Evolutionary conservation across 2,329 filamentous ascomycete genomes (phyloP), one percentile per base, ranked within the genome.

Genomic region (Drechmeria coniospora): DNA sequence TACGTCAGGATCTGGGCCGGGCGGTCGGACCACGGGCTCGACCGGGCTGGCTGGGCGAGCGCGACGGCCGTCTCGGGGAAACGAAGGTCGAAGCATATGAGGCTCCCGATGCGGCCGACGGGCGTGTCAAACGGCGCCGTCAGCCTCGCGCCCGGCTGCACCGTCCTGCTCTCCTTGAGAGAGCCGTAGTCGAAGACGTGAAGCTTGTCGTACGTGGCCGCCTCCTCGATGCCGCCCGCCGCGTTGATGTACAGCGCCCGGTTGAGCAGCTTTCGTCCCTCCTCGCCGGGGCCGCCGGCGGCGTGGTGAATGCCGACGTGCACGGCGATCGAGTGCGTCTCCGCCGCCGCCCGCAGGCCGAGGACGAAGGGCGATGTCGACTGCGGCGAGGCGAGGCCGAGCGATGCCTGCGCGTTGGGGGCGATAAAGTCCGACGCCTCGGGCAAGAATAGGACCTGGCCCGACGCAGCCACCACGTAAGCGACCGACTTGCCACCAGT

Each of bases 391-490:
- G 73, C 83, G 8, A 94, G 72, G 4, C 69, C 63, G 7, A 84
- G 54, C 0, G 77, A 79, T 42, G 86, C 74, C 8, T 68, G 51
- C 3, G 75, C 61, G 1, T 72, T 74, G 2, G 66, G 61, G 13
- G 73, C 78, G 42, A 94, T 84, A 59, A 93, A 94, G 57, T 93
- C 84, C 31, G 72, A 73, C 15, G 87, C 87, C 64, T 94, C 87
- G 9, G 87, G 87, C 29, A 94, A 75, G 57, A 95, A 94, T 27
- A 94, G 68, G 12, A 79, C 72, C 69, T 80, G 36, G 15, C 7
- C 10, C n/a, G 13, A 17, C n/a, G 13, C 23, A 21, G 20, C 6
- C n/a, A n/a, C 6, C 20, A 21, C 8, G 22, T 31, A 12, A 33
- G 32, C 18, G 13, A n/a, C n/a, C n/a, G n/a, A n/a, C n/a, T n/a